These are phyloP conservation scores for Avena eriantha DNA, from an alignment of 176 grass and related monocot species.

Conservation along the genomic window DNA sequence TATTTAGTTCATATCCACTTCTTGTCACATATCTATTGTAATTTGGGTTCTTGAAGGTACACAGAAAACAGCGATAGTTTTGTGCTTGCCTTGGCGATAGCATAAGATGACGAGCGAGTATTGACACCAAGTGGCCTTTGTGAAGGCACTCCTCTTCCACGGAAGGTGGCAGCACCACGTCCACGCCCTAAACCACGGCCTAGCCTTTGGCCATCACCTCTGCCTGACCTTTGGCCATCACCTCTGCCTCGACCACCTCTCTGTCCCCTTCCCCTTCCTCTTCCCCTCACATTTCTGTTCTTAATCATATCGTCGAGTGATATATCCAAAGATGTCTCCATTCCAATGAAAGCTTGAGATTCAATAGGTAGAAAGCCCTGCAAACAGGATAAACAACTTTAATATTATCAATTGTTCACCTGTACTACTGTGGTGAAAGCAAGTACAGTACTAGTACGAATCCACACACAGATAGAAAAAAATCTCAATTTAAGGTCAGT, in stretches of 20 bases:
- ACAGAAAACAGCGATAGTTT: slow-evolving; percentile 65
- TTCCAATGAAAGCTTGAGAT: slow-evolving; percentile 41
- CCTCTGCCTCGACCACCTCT: slow-evolving; percentile 52
- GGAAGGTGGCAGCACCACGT: slow-evolving; percentile 66
- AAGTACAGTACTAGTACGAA: background rate
- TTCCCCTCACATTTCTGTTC: slow-evolving; percentile 72
- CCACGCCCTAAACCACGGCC: slow-evolving; percentile 67
- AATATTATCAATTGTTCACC: slow-evolving; percentile 14
- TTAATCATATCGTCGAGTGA: slow-evolving; percentile 88
- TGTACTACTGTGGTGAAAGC: background rate
- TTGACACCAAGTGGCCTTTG: slow-evolving; percentile 90
- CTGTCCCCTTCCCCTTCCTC: slow-evolving; percentile 69
- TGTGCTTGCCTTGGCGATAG: slow-evolving; percentile 97
- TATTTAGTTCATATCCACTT: slow-evolving; percentile 44
- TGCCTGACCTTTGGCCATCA: slow-evolving; percentile 48
- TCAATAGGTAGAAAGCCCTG: slow-evolving; percentile 42
- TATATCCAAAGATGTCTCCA: slow-evolving; percentile 72
- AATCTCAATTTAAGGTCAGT: background rate
- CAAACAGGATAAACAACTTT: slow-evolving; percentile 31
- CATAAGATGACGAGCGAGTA: slow-evolving; percentile 67
- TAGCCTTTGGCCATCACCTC: slow-evolving; percentile 52
- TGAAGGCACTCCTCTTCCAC: slow-evolving; percentile 75
- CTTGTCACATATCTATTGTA: slow-evolving; percentile 54
- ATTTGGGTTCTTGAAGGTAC: slow-evolving; percentile 70
- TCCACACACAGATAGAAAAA: background rate